Conservation (phyloP, 805 yeast species). For the Zygosaccharomyces kombuchaensis region DNA sequence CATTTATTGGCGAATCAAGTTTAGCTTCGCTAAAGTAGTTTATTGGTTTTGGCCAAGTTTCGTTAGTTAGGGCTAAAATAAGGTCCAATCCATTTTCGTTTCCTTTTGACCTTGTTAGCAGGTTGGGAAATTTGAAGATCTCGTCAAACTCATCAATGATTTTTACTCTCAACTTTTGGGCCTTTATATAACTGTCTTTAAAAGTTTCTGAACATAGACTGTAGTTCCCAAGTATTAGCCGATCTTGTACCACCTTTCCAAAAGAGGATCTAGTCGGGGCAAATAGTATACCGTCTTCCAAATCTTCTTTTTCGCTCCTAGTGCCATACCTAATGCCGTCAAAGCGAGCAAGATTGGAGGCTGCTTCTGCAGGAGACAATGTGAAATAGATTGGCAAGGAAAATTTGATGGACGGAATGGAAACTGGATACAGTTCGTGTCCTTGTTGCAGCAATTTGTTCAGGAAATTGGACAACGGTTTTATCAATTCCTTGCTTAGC, state of each 20-base stretch:
- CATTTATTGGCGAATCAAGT: conserved; percentile 46
- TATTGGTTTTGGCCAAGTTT: conserved; percentile 50
- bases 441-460: conserved; percentile 43
- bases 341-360: conserved; percentile 82
- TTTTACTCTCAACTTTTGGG: conserved; percentile 59
- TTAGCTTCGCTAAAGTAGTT: conserved; percentile 39
- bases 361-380: conserved; percentile 87
- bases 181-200: conserved; percentile 69
- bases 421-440: conserved; percentile 53
- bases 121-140: conserved; percentile 52
- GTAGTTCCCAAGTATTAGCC: conserved; percentile 83
- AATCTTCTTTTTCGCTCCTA: conserved; percentile 38
- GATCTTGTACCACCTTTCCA: conserved; percentile 77
- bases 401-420: conserved; percentile 62
- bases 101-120: conserved; percentile 25
- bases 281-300: conserved; percentile 40
- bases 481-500: conserved; percentile 44
- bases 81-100: conserved; percentile 55
- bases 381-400: conserved; percentile 83
- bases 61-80: conserved; percentile 69
- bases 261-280: conserved; percentile 59
- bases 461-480: conserved; percentile 46
- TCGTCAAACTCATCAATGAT: conserved; percentile 62
- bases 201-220: conserved; percentile 71
- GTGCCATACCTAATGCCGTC: conserved; percentile 88